Conservation (phyloP, 2,329 filamentous ascomycete species). For the Xylariaceae sp. region DNA sequence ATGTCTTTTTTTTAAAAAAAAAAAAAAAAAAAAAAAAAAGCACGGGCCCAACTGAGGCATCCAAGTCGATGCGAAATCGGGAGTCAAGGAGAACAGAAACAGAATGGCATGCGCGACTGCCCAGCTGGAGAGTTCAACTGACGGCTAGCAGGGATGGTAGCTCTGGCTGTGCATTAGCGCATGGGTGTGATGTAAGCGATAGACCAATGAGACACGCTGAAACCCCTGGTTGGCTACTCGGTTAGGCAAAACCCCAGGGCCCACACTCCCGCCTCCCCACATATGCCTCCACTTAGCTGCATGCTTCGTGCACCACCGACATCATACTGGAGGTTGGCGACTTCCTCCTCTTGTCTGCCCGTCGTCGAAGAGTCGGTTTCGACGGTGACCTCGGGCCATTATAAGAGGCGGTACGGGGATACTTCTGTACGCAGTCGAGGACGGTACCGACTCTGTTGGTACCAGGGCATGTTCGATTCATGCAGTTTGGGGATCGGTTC, state of each 20-base stretch:
- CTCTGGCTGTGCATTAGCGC: not conserved
- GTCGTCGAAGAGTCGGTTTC: no score
- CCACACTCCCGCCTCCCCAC: not conserved
- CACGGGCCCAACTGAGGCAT: not conserved
- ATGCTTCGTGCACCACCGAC: not conserved
- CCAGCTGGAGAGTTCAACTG: not conserved
- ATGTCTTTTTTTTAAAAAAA: no score
- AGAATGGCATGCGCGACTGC: not conserved
- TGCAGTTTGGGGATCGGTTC: no score
- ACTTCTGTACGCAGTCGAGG: no score
- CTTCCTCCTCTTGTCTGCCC: no score
- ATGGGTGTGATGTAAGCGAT: not conserved
- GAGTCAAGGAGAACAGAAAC: not conserved
- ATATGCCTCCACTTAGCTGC: not conserved
- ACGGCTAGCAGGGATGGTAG: not conserved
- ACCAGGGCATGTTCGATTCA: no score
- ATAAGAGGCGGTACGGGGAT: no score
- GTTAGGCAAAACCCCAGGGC: slow-evolving; percentile 13
- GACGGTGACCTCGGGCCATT: no score
- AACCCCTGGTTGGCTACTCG: slow-evolving; percentile 16
- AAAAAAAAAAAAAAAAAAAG: no score
- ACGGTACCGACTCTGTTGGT: no score
- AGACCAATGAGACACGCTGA: slow-evolving; percentile 13
- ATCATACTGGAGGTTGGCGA: not conserved
- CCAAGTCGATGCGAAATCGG: not conserved